These are phyloP conservation scores for Mycena kentingensis DNA, from an alignment of 768 basidiomycete species.

Conservation along the genomic window DNA sequence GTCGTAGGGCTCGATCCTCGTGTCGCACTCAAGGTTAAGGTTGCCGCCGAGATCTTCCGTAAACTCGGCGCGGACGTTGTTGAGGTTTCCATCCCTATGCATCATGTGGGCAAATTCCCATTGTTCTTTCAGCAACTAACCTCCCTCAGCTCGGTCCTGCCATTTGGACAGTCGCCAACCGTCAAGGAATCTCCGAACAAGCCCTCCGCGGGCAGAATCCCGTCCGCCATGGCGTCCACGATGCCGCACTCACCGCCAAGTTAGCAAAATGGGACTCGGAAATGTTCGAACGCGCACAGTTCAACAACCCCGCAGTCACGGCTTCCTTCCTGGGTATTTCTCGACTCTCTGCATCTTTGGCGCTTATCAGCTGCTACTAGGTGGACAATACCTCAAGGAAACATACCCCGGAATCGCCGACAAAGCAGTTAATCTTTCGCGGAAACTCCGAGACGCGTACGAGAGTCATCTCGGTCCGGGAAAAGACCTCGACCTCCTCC, in stretches of 20 bases:
- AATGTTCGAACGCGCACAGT: slow-evolving; percentile 38
- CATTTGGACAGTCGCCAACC: slow-evolving; percentile 14
- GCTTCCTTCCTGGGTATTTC: slow-evolving; percentile 8
- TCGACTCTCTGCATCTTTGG: neutral
- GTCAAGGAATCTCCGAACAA: slow-evolving; percentile 20
- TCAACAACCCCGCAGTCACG: slow-evolving; percentile 16
- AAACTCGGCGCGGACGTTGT: slow-evolving; percentile 42
- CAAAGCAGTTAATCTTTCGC: slow-evolving; percentile 40
- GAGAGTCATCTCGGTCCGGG: slow-evolving; percentile 30
- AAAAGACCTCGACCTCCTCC: slow-evolving; percentile 33
- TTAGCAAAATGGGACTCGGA: slow-evolving; percentile 39
- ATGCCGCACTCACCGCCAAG: slow-evolving; percentile 33
- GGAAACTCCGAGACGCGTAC: slow-evolving; percentile 37
- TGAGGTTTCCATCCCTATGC: slow-evolving; percentile 44
- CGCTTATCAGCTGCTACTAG: neutral
- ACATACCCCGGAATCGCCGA: slow-evolving; percentile 25
- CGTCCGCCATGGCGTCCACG: slow-evolving; percentile 34
- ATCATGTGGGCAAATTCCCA: slow-evolving; percentile 21
- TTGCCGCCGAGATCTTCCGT: slow-evolving; percentile 36
- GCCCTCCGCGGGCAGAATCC: slow-evolving; percentile 21
- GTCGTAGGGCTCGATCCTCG: slow-evolving; percentile 36
- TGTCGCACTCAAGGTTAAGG: slow-evolving; percentile 36
- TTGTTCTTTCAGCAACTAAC: neutral
- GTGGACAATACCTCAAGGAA: slow-evolving; percentile 15
- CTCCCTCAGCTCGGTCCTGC: slow-evolving; percentile 8